These are phyloP conservation scores for Leptomonas seymouri DNA, from an alignment of 208 protist genomes.

Conservation along the genomic window DNA sequence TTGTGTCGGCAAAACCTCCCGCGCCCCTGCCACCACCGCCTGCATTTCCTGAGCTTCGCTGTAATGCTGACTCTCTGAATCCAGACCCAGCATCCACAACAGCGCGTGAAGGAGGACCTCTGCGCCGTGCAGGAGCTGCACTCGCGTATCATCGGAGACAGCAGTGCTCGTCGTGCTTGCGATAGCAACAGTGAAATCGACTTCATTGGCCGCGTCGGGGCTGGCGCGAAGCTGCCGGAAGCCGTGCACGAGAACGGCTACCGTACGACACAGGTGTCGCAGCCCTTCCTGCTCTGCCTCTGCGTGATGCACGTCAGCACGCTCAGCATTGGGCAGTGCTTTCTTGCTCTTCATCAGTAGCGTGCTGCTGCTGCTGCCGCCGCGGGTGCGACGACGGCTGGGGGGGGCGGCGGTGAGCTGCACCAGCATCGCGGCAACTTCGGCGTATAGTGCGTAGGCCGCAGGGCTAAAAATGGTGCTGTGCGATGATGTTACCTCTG, in stretches of 20 bases:
- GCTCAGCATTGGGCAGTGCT: neutral
- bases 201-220: neutral
- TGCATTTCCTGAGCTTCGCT: neutral
- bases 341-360: slow-evolving; percentile 17
- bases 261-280: slow-evolving; percentile 50
- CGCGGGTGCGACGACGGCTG: neutral
- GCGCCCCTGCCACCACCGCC: neutral
- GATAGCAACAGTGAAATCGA: neutral
- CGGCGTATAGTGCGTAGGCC: slow-evolving; percentile 66
- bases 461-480: slow-evolving; percentile 14
- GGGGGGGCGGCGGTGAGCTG: slow-evolving; percentile 30
- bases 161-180: neutral
- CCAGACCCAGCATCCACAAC: slow-evolving; percentile 51
- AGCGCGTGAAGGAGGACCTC: slow-evolving; percentile 61
- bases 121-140: slow-evolving; percentile 64
- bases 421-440: slow-evolving; percentile 61
- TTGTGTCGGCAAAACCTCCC: slow-evolving; percentile 13
- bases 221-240: slow-evolving; percentile 38
- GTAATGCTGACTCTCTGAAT: slow-evolving; percentile 18
- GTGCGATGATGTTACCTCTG: neutral
- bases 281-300: slow-evolving; percentile 38
- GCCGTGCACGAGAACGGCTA: slow-evolving; percentile 50
- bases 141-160: slow-evolving; percentile 37
- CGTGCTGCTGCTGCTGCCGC: slow-evolving; percentile 3
- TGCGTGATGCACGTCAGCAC: neutral